Evolutionary conservation across 148 eudicot genomes (phyloP), one percentile per base, ranked within the genome.

Genomic region (Camellia japonica): DNA sequence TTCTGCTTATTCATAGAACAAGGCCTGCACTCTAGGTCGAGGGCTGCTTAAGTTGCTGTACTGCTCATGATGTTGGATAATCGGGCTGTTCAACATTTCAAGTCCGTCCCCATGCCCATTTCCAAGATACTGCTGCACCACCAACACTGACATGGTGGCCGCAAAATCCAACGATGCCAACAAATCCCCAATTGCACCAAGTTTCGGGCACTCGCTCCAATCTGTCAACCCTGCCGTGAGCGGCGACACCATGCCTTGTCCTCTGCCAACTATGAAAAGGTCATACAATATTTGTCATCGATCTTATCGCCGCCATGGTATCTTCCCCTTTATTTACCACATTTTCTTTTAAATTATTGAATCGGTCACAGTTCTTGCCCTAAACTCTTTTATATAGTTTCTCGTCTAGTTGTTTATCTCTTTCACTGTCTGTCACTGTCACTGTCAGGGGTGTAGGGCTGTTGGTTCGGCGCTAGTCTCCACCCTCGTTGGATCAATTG

Each of bases 171-270:
- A 89, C 0, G 98, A 92, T 13, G 98, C 97, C 73, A 93, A 80
- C 68, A 96, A 49, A 79, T 91, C 98, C 15, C 99, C 99, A 0
- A 96, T 92, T 2, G 94, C 91, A 6, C 99, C 98, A 2, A 95
- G 89, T 78, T 95, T 97, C 2, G 95, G 97, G 74, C 99, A 95
- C 86, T 95, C 99, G 46, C 97, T 93, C 97, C 96, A 91, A 74
- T 93, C 98, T 0, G 97, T 95, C n/a, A 95, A 81, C 79, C 98
- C 97, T 0, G 94, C 91, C 23, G 97, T 93, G 9, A 95, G 83
- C 7, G 94, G 96, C 3, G 94, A 91, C 41, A 87, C 67, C 79
- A 82, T 82, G 7, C 96, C 98, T 59, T 89, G 90, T 10, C 99
- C 97, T 80, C 97, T 80, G 18, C 99, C 99, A 0, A 93, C 97